These are phyloP conservation scores for Clonostachys solani DNA, from an alignment of 2,329 filamentous ascomycete genomes.

Conservation along the genomic window DNA sequence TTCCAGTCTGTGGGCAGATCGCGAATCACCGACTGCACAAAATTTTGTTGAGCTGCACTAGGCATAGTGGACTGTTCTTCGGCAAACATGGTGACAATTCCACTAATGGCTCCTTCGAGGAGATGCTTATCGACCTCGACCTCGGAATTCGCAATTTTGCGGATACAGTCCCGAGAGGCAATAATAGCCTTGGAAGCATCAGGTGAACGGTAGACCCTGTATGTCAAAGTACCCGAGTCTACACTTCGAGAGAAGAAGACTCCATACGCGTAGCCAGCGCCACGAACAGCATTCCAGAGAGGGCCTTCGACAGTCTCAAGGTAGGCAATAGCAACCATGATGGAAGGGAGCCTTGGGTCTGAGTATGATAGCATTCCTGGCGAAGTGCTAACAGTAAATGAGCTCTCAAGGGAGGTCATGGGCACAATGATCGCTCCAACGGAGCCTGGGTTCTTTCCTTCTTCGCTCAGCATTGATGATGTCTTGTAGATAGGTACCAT, in stretches of 20 bases:
- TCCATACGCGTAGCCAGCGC: conserved; percentile 90
- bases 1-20: conserved; percentile 75
- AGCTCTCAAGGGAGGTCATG: conserved; percentile 89
- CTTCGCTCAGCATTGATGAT: conserved; percentile 67
- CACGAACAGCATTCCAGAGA: conserved; percentile 88
- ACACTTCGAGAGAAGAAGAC: conserved; percentile 73
- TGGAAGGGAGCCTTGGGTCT: conserved; percentile 74
- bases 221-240: conserved; percentile 76
- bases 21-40: conserved; percentile 74
- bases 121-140: conserved; percentile 73
- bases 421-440: conserved; percentile 76
- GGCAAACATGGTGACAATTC: conserved; percentile 80
- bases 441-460: conserved; percentile 71
- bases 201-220: conserved; percentile 85
- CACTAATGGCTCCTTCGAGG: conserved; percentile 85
- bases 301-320: conserved; percentile 92
- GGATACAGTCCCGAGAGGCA: conserved; percentile 70
- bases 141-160: conserved; percentile 68
- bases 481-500: conserved; percentile 69
- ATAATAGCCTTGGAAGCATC: conserved; percentile 83
- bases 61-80: conserved; percentile 86
- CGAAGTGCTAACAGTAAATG: conserved; percentile 74
- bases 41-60: conserved; percentile 77
- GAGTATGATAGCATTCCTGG: conserved; percentile 71
- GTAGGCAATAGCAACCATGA: conserved; percentile 86